Base-by-base conservation (phyloP, 73 alveolate genomes). In the Diophrys sp. region DNA sequence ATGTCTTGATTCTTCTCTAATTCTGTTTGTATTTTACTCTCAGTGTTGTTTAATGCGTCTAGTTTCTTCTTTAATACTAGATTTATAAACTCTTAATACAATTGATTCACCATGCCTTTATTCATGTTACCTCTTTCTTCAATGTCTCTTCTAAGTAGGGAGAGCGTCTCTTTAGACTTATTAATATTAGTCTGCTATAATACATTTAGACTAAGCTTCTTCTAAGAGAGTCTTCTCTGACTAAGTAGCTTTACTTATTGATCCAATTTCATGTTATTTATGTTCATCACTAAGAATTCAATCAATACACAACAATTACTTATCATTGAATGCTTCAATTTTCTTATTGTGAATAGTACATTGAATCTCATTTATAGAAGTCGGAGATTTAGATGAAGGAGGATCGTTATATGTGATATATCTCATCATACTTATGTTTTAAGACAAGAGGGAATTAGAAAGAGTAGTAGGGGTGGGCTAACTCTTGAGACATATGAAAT, bases 261-360 rank as follows among this genome's bases (percentile, higher is more conserved):
- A 72, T 31, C 14, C 8, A 0, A 81, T 73, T 26, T 82, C 93
- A 78, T 90, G 97, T 18, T 75, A 76, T 56, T 88, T 90, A 77
- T 90, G 97, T 44, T 90, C 89, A 33, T 76, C 94, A 67, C 68
- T 76, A 23, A 90, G 78, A 25, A 90, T 90, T 69, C 97, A 90
- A 73, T 90, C 83, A 24, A 90, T 90, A 70, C 97, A 90, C 56
- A 90, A 70, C 23, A 90, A 56, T 53, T 74, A 54, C 69, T 87
- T 76, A 72, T 90, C 97, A 83, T 75, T 76, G 0, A 77, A 55
- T 26, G 93, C 97, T 78, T 83, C 89, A 23, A 83, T 81, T 27
- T 66, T 73, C 26, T 77, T 82, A 33, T 33, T 28, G 55, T 82
- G 94, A 11, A 23, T 23, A 29, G 31, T 25, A n/a, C 72, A 62